A percentile compares a stretch with the other conserved stretches of the same genome.
phyloP scores from a whole-genome alignment of 169 alveolate species.

The Plasmodium gonderi region DNA sequence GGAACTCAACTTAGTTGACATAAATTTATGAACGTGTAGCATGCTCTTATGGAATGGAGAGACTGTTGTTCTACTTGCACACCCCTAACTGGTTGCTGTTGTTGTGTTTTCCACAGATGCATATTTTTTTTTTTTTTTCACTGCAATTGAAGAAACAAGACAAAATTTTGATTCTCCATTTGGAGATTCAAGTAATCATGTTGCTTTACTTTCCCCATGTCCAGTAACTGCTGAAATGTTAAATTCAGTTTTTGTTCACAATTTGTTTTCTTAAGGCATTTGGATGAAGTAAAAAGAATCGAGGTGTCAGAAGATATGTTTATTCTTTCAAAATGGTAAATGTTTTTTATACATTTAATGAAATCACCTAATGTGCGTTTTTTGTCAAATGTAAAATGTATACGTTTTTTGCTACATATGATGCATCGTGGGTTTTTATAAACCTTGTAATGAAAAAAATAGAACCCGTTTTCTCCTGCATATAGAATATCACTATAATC shows the following conservation, averaged over 20 bases:
- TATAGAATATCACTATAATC: constrained; percentile 41
- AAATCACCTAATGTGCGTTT: constrained; percentile 2
- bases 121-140: no score
- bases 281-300: constrained; percentile 2
- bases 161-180: neutral
- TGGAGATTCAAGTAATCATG: constrained; percentile 16
- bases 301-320: constrained; percentile 23
- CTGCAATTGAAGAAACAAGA: constrained; percentile 15
- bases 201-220: constrained; percentile 8
- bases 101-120: no score
- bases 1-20: no score
- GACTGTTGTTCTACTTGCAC: no score
- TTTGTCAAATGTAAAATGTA: neutral
- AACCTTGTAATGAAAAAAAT: constrained; percentile 22
- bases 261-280: neutral
- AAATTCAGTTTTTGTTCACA: neutral
- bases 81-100: no score
- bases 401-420: constrained; percentile 23
- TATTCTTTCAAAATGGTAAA: neutral
- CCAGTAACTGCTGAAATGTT: constrained; percentile 28
- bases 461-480: constrained; percentile 48
- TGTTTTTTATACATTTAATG: neutral
- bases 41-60: no score
- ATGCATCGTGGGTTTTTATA: constrained; percentile 17
- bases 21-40: no score